Base-by-base conservation (phyloP, 345 rosid genomes). In the Iberis pinnata region DNA sequence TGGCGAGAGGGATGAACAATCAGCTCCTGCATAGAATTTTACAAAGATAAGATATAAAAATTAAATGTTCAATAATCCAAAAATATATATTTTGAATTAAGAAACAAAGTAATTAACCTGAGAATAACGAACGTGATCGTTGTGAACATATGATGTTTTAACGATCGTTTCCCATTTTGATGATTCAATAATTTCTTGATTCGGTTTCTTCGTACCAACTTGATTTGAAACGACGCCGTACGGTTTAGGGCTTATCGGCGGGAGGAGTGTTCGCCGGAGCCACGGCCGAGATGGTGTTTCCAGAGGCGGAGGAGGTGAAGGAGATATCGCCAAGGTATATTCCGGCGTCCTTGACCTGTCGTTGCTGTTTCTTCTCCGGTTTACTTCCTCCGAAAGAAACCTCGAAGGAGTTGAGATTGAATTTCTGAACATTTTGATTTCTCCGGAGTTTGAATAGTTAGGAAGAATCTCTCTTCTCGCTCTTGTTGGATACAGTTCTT, bases 121-220 rank as follows among this genome's bases (percentile, higher is more conserved):
- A 13, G 98, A 87, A 61, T 81, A 88, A 24, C 96, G 95, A 17
- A 65, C 73, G 43, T 83, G 95, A 67, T 92, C 89, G 43, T 81
- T 82, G 51, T 76, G 95, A 60, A 67, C 68, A 49, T 78, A 65
- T 0, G 96, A 92, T 44, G 95, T 79, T 63, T 92, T 92, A 9
- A 92, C 96, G 33, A 92, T 92, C n/a, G 83, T 88, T 74, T 92
- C 98, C 98, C 98, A 92, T 75, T 78, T 92, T 61, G 86, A 49
- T 39, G 58, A 60, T 3, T 70, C 66, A 39, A 77, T 36, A 39
- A 70, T 19, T 41, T 64, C 47, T 72, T 72, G 56, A 49, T 72
- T 70, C 61, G 19, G 70, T 75, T 71, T 73, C 65, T 52, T 59
- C 6, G 38, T 5, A 44, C 54, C 57, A 20, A 7, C 29, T 31